These are phyloP conservation scores for Microcyclospora pomicola DNA, from an alignment of 2,329 filamentous ascomycete genomes.

Conservation along the genomic window DNA sequence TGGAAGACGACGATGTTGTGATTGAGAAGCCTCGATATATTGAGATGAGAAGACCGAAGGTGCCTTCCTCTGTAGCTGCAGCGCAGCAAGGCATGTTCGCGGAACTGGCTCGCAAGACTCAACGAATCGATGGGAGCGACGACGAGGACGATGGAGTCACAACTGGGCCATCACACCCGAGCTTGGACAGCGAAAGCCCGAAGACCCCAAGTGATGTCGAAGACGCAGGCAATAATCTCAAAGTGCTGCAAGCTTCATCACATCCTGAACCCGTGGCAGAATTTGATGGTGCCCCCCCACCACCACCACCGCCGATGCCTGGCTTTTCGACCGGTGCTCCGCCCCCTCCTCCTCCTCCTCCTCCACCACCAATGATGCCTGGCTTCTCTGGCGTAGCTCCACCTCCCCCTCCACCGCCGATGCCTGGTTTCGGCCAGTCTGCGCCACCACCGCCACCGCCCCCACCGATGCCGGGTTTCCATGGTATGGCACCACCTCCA, in stretches of 20 bases:
- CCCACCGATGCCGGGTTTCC: constrained; percentile 34
- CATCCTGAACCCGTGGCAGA: constrained; percentile 13
- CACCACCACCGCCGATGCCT: constrained; percentile 32
- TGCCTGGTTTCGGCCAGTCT: constrained; percentile 31
- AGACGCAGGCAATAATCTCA: constrained; percentile 20
- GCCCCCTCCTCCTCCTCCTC: constrained; percentile 32
- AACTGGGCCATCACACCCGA: constrained; percentile 62
- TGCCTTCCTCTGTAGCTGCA: constrained; percentile 45
- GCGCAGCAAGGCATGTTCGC: constrained; percentile 43
- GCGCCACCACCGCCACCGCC: constrained; percentile 29
- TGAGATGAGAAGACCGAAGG: constrained; percentile 59
- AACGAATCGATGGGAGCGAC: constrained; percentile 58
- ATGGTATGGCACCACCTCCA: constrained; percentile 21
- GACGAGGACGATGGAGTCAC: constrained; percentile 58
- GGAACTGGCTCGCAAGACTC: constrained; percentile 64
- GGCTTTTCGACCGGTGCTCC: constrained; percentile 34
- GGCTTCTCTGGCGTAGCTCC: constrained; percentile 27
- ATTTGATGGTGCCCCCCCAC: constrained; percentile 18
- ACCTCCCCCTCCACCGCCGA: constrained; percentile 29
- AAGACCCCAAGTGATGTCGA: constrained; percentile 51
- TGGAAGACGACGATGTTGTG: constrained; percentile 47
- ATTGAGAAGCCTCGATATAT: constrained; percentile 71
- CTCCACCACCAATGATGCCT: constrained; percentile 25
- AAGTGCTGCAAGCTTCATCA: constrained; percentile 22
- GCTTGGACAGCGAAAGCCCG: constrained; percentile 56